Base-by-base conservation (phyloP, 2,329 filamentous ascomycete species). In the Nemania serpens region DNA sequence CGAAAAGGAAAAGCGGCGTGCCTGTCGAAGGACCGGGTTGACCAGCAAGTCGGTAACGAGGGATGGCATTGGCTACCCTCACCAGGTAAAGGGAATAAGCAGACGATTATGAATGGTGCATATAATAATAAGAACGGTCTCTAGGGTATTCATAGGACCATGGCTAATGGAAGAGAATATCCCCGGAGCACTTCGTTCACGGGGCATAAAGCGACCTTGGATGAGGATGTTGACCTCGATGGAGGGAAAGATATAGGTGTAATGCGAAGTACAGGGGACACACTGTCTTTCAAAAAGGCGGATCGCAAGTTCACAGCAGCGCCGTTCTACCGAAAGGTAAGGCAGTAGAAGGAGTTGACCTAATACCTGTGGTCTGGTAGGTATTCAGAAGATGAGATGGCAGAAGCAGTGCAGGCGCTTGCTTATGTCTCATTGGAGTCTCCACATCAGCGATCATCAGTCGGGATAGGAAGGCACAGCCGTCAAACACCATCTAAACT, bases 21-120 rank as follows among this genome's bases (percentile, higher is more conserved):
- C 86, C 75, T 88, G 86, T 73, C 86, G 84, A 67, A 88, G 76
- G 69, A 88, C 85, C 59, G 87, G 86, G 64, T 87, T 87, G 74
- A 88, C 86, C 68, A 88, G 77, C 72, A 87, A 88, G 62, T 88
- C 84, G 70, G 85, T 83, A 55, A 89, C 85, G 69, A 88, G 77
- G 68, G 82, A 86, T 74, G 83, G 81, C 86, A 89, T 89, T 68
- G 66, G 67, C 48, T 57, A 56, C 33, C 45, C 49, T 43, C 25
- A 48, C 22, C 13, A 17, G 22, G 29, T 51, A 18, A 15, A 17
- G 47, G 36, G 47, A 33, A 47, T 45, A 47, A 46, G 29, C 3
- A 42, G 46, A 39, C 4, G 34, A 50, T 42, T 50, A 54, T 29
- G 48, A 58, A 52, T 34, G 49, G 41, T 52, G 20, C 34, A 59